Evolutionary conservation across 2,329 filamentous ascomycete species (phyloP), one percentile per base, ranked within the genome.

Genomic region (Stagonosporopsis tanaceti): DNA sequence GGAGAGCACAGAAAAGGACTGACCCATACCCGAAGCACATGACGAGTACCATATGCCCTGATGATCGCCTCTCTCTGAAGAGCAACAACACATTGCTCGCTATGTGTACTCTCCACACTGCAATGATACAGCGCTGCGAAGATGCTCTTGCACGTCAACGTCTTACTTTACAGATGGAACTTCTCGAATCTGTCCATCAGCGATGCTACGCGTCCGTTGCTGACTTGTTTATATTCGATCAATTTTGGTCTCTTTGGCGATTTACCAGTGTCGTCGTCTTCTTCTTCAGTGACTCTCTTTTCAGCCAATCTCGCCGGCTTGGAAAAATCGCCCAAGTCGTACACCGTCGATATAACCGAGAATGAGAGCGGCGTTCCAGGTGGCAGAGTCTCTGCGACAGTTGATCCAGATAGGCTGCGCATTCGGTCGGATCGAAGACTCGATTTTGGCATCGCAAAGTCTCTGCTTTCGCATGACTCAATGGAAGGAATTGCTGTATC

Each of bases 111-210:
- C 12, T 32, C 3, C 8, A 12, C 30, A 32, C 5, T 32, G 11
- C 30, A 32, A 32, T 12, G 30, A 32, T 12, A 2, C 30, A 9
- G 11, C 30, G 9, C 12, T 32, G 30, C 11, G 1, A 12, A 14
- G 15, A n/a, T 6, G 8, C 14, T 11, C 30, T 32, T 34, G 14
- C 32, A 15, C 15, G 14, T 34, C 15, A n/a, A 15, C 32, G 14
- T n/a, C 12, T 8, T 22, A 4, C 5, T n/a, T 55, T 32, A 56
- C 2, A 56, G 3, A 30, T 56, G 53, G 15, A 56, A 56, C 41
- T 37, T 46, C 35, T 56, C 53, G 25, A 56, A 56, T 6, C 37
- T 27, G n/a, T 56, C 41, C 53, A 56, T 56, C 2, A 56, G 47
- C 41, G 53, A 44, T 12, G 53, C 53, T 2, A 56, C 53, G 8